Base-by-base conservation (phyloP, 495 filamentous ascomycete genomes). In the Penicillium arizonense region DNA sequence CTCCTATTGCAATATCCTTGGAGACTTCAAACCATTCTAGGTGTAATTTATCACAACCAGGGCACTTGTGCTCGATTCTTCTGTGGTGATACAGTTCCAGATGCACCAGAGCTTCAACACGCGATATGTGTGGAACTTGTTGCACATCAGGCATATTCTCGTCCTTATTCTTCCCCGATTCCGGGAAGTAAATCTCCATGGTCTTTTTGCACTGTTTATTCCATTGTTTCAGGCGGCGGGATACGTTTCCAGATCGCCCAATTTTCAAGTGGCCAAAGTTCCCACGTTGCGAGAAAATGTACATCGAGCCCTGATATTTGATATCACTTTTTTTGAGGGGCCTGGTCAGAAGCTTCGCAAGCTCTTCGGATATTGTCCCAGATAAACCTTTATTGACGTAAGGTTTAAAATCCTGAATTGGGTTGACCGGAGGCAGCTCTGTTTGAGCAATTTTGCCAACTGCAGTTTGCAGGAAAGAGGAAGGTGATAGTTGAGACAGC, bases 201-300 rank as follows among this genome's bases (percentile, higher is more conserved):
- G 16, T 32, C 32, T 51, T 53, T 21, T 52, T 47, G 38, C 59
- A 59, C 36, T 50, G 20, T 20, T 39, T 55, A 23, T 55, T 49
- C 59, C 59, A 62, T 34, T 42, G 11, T 5, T 42, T 13, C 9
- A 62, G 46, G 18, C 59, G 56, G 21, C 26, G 13, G 24, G 3
- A 13, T 21, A 53, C 14, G 24, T 44, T 36, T 13, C 4, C 4
- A 1, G 59, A 50, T n/a, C 40, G 30, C 8, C 59, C 59, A 20
- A 62, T 62, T 34, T 59, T 58, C 28, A 59, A 18, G 20, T 50
- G 46, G 23, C 55, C 59, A 41, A 62, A 62, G n/a, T 62, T 62
- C 30, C 46, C 40, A 6, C 26, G 45, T 21, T 54, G 47, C 50
- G 50, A 59, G 50, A 59, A 62, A 2, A 59, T 50, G 47, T 62